phyloP scores from a whole-genome alignment of 108 stramenopile species.

The Discostella pseudostelligera region DNA sequence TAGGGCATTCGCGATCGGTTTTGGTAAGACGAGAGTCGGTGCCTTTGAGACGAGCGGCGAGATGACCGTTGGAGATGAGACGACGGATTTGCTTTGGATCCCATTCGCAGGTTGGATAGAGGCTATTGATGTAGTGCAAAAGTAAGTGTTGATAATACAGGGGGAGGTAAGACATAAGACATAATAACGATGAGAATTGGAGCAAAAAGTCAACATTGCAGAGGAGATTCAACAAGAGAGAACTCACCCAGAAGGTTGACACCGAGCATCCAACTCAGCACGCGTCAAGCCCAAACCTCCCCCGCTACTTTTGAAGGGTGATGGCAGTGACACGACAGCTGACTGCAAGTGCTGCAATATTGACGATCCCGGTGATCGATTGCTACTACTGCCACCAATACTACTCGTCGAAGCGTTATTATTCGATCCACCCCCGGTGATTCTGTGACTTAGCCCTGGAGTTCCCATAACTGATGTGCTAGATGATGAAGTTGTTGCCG shows the following conservation, averaged over 20 bases:
- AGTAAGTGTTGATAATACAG: no score
- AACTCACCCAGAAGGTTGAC: slow-evolving; percentile 73
- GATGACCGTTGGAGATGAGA: slow-evolving; percentile 67
- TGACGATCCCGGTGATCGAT: neutral
- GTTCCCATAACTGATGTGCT: neutral
- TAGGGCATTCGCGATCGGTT: slow-evolving; percentile 80
- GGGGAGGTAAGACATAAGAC: no score
- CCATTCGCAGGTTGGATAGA: slow-evolving; percentile 70
- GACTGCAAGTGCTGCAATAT: neutral
- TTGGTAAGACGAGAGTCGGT: slow-evolving; percentile 44
- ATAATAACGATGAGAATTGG: no score
- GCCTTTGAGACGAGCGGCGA: slow-evolving; percentile 69
- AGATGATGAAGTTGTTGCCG: no score
- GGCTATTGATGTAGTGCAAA: slow-evolving; percentile 45
- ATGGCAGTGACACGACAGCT: neutral
- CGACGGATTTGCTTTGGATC: slow-evolving; percentile 75
- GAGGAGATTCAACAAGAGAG: no score
- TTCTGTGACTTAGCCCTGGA: slow-evolving; percentile 7
- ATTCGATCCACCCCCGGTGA: slow-evolving; percentile 18
- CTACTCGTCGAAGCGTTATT: neutral
- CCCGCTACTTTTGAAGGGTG: slow-evolving; percentile 30
- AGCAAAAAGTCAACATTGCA: no score
- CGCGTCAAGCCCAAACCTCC: slow-evolving; percentile 55
- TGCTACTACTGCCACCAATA: no score
- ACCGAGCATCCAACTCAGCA: slow-evolving; percentile 67